These are phyloP conservation scores for Lagenidium giganteum DNA, from an alignment of 352 stramenopile species.

Conservation along the genomic window DNA sequence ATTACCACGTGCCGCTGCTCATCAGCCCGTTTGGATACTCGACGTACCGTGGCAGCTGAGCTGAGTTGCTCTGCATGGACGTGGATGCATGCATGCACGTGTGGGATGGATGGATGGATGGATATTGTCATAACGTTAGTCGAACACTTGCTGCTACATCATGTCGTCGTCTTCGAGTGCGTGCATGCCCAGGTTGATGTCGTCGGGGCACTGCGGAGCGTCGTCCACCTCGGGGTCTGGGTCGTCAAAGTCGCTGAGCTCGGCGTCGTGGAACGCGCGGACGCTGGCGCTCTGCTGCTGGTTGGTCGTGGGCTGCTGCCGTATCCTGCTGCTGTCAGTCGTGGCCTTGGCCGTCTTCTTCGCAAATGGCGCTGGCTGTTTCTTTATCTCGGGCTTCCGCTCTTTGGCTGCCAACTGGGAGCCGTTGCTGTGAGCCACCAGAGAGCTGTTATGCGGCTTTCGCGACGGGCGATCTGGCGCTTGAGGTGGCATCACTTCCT, in stretches of 20 bases:
- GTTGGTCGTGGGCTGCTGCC: not conserved
- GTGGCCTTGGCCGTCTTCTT: no score
- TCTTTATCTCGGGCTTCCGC: no score
- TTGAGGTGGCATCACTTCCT: no score
- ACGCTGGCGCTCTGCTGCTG: not conserved
- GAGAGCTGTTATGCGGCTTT: no score
- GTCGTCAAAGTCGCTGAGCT: constrained; percentile 57
- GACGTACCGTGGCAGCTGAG: constrained; percentile 85
- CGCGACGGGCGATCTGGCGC: no score
- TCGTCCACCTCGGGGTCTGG: constrained; percentile 51
- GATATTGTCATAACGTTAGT: not conserved
- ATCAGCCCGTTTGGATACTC: constrained; percentile 88
- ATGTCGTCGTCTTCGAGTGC: constrained; percentile 15
- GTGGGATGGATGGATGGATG: not conserved
- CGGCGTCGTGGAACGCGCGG: no score
- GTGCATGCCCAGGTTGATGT: constrained; percentile 25
- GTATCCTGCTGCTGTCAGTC: no score
- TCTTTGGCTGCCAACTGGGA: no score
- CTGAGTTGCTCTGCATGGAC: no score
- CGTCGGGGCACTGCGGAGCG: constrained; percentile 37
- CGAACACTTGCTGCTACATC: no score
- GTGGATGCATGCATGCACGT: not conserved
- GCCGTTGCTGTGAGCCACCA: no score
- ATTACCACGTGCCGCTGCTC: constrained; percentile 89
- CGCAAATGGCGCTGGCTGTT: no score